Evolutionary conservation across 2,329 filamentous ascomycete genomes (phyloP), one percentile per base, ranked within the genome.

Genomic region (Falciphora oryzae): DNA sequence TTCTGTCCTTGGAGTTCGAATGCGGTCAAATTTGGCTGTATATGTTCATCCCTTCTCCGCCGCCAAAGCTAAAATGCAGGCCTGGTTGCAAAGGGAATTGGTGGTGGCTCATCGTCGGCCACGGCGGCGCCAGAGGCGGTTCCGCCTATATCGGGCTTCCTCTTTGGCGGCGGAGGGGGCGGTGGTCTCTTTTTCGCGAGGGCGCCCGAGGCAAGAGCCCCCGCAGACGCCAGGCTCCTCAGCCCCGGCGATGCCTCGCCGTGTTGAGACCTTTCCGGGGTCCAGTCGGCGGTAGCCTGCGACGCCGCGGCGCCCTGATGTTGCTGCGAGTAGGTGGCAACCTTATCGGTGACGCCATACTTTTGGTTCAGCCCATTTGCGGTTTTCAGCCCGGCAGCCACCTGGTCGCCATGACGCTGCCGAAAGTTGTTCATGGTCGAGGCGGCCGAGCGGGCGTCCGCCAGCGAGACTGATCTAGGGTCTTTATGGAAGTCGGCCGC

Each of bases 371-470:
- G 69, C 1, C 76, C 78, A 66, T 82, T 84, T 4, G 87, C 86
- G 27, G 80, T 81, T 70, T 81, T 78, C 70, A 82, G 80, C 0
- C 88, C 88, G 7, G 83, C 77, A 1, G 84, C 82, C 7, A 90
- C 84, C 72, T 91, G 86, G 25, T 89, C 88, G 4, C 88, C 85
- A 70, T 92, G 88, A 32, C 88, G 78, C 72, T 91, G 85, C 18
- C 87, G 86, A 73, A 92, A 90, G 71, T 89, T 89, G 68, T 86
- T 88, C 56, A 84, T 83, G 53, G 86, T 89, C 32, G 80, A 79
- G 1, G 85, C 88, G 18, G 86, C 84, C 56, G 80, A 76, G 65
- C 79, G 80, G 11, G 84, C 80, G 70, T 91, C 86, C 5, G 84
- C 76, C 2, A 87, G 68, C 0, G 85, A 87, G 2, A 89, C 84